Percentiles rank a stretch among this genome's conserved stretches.
Conservation (phyloP, 345 rosid genomes). For the Eucalyptus sp. region DNA sequence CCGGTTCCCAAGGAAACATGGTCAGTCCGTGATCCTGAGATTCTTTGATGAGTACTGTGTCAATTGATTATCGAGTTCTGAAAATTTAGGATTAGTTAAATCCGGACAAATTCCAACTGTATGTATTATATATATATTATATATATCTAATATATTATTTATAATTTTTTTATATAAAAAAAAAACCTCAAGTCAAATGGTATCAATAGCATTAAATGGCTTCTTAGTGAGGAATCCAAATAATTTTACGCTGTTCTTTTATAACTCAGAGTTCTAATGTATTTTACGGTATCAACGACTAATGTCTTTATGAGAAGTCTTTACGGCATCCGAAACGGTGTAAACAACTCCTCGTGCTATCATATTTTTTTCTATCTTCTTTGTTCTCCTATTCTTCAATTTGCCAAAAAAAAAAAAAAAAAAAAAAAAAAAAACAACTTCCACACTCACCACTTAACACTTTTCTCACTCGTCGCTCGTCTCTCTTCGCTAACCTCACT, state of each 20-base stretch:
- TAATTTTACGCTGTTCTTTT: rapidly evolving
- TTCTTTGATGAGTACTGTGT: rapidly evolving
- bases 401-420: too few species aligned
- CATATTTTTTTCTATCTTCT: rapidly evolving
- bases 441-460: rapidly evolving
- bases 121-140: too few species aligned
- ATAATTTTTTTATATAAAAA: too few species aligned
- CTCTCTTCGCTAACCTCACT: rapidly evolving
- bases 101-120: rapidly evolving
- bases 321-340: rapidly evolving
- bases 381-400: rapidly evolving
- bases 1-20: rapidly evolving
- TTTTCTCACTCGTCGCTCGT: rapidly evolving
- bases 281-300: rapidly evolving
- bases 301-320: too few species aligned
- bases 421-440: too few species aligned
- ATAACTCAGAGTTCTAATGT: rapidly evolving
- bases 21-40: rapidly evolving
- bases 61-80: too few species aligned
- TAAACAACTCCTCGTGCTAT: too few species aligned
- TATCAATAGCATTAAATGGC: too few species aligned
- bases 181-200: too few species aligned
- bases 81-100: rapidly evolving
- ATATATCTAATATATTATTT: too few species aligned
- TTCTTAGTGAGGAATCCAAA: rapidly evolving